A percentile compares a stretch with the other conserved stretches of the same genome.
Conservation (phyloP, 768 basidiomycete genomes). For the Dendrothele bispora region DNA sequence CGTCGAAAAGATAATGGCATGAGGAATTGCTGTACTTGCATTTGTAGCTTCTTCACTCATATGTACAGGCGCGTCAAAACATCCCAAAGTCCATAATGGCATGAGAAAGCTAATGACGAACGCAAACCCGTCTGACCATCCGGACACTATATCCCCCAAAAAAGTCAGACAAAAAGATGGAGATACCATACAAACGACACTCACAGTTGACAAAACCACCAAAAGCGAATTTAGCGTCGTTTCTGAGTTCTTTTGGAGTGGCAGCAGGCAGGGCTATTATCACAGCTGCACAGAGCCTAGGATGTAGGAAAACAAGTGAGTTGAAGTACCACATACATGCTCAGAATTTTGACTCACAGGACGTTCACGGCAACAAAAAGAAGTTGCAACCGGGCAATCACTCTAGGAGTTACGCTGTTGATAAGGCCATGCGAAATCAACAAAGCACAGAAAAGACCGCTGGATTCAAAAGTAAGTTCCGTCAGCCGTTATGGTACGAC, state of each 20-base stretch:
- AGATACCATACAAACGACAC: neutral
- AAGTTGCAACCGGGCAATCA: conserved; percentile 69
- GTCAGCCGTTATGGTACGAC: neutral
- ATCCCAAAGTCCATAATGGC: conserved; percentile 43
- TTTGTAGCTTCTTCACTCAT: conserved; percentile 55
- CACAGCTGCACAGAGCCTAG: conserved; percentile 59
- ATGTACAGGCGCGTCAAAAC: conserved; percentile 41
- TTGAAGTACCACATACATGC: too few relatives aligned
- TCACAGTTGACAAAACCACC: conserved; percentile 60
- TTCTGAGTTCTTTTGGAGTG: conserved; percentile 58
- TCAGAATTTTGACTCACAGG: conserved; percentile 36
- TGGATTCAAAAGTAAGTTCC: conserved; percentile 22
- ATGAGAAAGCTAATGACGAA: conserved; percentile 38
- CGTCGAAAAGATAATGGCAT: conserved; percentile 45
- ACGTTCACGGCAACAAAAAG: conserved; percentile 72
- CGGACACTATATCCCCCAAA: conserved; percentile 30
- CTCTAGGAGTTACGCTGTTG: conserved; percentile 63
- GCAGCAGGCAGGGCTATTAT: conserved; percentile 69
- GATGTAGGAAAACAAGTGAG: neutral
- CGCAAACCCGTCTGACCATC: conserved; percentile 41
- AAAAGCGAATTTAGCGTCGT: conserved; percentile 60
- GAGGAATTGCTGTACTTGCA: conserved; percentile 50
- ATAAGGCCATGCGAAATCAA: conserved; percentile 60
- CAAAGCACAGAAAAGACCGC: conserved; percentile 65
- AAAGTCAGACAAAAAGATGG: too few relatives aligned